Evolutionary conservation across 345 rosid species (phyloP), one percentile per base, ranked within the genome.

Genomic region (Limnanthes douglasii): DNA sequence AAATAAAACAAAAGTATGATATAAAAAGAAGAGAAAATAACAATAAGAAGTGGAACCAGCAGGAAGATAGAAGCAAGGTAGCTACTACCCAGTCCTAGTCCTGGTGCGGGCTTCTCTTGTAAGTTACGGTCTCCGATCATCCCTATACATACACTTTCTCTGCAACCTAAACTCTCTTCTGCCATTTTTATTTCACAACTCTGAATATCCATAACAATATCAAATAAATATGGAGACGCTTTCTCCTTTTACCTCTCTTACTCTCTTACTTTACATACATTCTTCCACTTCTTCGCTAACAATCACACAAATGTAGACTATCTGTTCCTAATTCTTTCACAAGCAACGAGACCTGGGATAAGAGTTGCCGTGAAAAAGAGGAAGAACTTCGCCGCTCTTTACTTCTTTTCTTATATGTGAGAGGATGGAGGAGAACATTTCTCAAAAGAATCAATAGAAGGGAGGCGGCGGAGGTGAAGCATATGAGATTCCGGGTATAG

Each of bases 401-500:
- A 19, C 31, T 13, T 12, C 27, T 20, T 13, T 28, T 27, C 19
- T 23, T 41, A 19, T 12, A 39, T 32, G 37, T 21, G 46, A 29
- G 47, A 58, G 72, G 70, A 62, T 68, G 56, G 68, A 64, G 65
- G 65, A 54, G 43, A 49, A 51, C 53, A 57, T 22, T 66, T 69
- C 65, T 61, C 69, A 64, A 68, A 75, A 76, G 73, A 83, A 83
- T 88, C 73, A 88, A 66, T 88, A 88, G 68, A 65, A 78, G 47
- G 93, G 93, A 28, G 97, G 97, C 10, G 95, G 97, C 9, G 97
- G 97, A 37, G 97, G 95, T n/a, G 97, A 86, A 21, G 94, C 92
- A 19, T 86, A 86, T 20, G 97, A 63, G 9, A 86, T 60, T 46
- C 94, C 97, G 5, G 38, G 24, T 6, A 86, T 57, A 15, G 97